These are phyloP conservation scores for Diaporthe ampelina DNA, from an alignment of 2,329 filamentous ascomycete genomes.

Conservation along the genomic window DNA sequence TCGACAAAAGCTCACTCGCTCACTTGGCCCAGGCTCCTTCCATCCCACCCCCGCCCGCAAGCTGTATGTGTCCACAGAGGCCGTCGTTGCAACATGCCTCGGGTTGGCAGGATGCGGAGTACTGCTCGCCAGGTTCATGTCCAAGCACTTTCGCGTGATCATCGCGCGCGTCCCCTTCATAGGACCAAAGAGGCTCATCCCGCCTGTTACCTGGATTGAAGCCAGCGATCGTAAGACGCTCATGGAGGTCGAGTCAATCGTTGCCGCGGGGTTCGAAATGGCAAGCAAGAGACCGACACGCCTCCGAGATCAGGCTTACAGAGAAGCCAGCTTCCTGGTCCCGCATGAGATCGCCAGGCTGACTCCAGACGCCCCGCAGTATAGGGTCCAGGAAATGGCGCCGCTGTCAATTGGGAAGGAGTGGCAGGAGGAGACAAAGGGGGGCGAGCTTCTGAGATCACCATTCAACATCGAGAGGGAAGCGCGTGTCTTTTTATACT, in stretches of 20 bases:
- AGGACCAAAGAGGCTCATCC: not conserved
- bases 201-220: no score
- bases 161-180: no score
- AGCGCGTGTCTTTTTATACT: constrained; percentile 18
- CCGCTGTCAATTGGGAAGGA: not conserved
- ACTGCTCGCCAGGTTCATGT: no score
- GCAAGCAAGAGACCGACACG: not conserved
- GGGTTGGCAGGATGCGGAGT: no score
- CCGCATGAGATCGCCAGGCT: constrained; percentile 30
- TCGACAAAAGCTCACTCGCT: not conserved
- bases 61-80: not conserved
- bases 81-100: no score
- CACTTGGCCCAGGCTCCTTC: not conserved
- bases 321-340: constrained; percentile 26
- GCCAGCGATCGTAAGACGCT: no score
- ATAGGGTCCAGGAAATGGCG: constrained; percentile 23
- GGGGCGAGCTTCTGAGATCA: no score
- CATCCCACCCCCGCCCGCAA: constrained; percentile 17
- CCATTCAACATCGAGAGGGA: constrained; percentile 1
- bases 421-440: not conserved
- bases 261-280: constrained; percentile 18
- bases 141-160: no score
- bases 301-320: not conserved
- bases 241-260: not conserved
- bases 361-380: not conserved